phyloP scores from a whole-genome alignment of 495 filamentous ascomycete species.

The Immersiella caudata region DNA sequence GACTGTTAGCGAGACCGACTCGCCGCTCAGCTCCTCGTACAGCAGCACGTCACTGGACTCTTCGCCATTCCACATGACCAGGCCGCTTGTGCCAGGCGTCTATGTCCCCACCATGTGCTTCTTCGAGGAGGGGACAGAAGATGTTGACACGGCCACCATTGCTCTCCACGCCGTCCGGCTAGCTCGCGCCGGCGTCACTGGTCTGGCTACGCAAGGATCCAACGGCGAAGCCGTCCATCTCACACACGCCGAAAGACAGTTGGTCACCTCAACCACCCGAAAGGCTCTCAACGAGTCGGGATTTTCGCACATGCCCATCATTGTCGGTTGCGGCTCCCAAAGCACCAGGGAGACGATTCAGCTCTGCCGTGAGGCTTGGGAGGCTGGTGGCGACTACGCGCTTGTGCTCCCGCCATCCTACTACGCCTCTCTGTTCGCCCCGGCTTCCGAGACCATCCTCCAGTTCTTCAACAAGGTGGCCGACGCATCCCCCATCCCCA shows the following conservation, averaged over 20 bases:
- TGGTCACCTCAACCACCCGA: conserved; percentile 78
- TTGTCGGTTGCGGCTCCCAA: conserved; percentile 84
- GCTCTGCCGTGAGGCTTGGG: conserved; percentile 73
- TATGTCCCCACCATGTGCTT: conserved; percentile 89
- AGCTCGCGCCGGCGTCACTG: conserved; percentile 76
- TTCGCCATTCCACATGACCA: conserved; percentile 48
- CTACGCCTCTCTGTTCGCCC: conserved; percentile 66
- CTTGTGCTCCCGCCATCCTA: conserved; percentile 87
- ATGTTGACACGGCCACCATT: conserved; percentile 71
- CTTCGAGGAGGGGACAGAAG: conserved; percentile 77
- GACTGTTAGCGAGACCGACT: conserved; percentile 37
- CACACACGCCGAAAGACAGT: conserved; percentile 68
- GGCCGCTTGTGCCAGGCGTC: conserved; percentile 74
- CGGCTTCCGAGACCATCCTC: conserved; percentile 66
- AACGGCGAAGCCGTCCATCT: conserved; percentile 91
- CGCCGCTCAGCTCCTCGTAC: conserved; percentile 46
- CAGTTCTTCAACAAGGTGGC: conserved; percentile 80
- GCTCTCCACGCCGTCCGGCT: conserved; percentile 79
- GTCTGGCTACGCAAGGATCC: conserved; percentile 83
- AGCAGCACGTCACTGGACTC: conserved; percentile 46
- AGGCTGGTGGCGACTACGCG: conserved; percentile 83
- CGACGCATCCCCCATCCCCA: conserved; percentile 77
- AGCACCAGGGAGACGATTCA: conserved; percentile 86
- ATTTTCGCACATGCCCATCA: conserved; percentile 73
- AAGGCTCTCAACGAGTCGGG: conserved; percentile 72